A percentile compares a stretch with the other conserved stretches of the same genome.
Conservation (phyloP, 139 green algal genomes). For the Pedinophyceae sp. region DNA sequence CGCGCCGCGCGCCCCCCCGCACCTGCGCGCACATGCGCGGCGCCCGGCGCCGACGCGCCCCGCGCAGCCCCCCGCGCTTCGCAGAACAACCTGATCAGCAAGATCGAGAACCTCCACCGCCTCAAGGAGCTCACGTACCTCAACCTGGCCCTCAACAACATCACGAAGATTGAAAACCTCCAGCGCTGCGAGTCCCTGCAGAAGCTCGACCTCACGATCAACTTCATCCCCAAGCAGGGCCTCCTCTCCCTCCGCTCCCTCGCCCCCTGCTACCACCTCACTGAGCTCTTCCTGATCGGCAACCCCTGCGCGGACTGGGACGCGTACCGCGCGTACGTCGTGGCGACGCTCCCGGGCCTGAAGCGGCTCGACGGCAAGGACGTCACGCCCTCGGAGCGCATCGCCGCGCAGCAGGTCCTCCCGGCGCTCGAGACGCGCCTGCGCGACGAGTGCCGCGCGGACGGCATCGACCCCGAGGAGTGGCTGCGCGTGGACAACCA, state of each 20-base stretch:
- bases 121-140: constrained; percentile 83
- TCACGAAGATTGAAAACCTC: constrained; percentile 70
- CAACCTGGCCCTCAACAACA: constrained; percentile 85
- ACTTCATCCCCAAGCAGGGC: constrained; percentile 55
- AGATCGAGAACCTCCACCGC: constrained; percentile 71
- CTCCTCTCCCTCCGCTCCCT: constrained; percentile 4
- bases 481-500: constrained; percentile 7
- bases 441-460: constrained; percentile 23
- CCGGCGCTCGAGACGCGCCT: constrained; percentile 28
- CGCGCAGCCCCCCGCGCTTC: too few species aligned
- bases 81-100: constrained; percentile 75
- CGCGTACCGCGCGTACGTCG: constrained; percentile 56
- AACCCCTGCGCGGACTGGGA: constrained; percentile 76
- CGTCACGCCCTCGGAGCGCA: constrained; percentile 49
- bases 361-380: constrained; percentile 44
- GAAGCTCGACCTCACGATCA: constrained; percentile 82
- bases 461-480: constrained; percentile 34
- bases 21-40: too few species aligned
- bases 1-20: too few species aligned
- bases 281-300: constrained; percentile 62
- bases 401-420: constrained; percentile 32
- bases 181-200: constrained; percentile 70
- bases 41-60: too few species aligned
- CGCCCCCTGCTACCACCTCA: constrained; percentile 15
- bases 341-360: constrained; percentile 40